Percentiles rank a stretch among this genome's conserved stretches.
Conservation (phyloP, 2,329 filamentous ascomycete species). For the Zarea fungicola region DNA sequence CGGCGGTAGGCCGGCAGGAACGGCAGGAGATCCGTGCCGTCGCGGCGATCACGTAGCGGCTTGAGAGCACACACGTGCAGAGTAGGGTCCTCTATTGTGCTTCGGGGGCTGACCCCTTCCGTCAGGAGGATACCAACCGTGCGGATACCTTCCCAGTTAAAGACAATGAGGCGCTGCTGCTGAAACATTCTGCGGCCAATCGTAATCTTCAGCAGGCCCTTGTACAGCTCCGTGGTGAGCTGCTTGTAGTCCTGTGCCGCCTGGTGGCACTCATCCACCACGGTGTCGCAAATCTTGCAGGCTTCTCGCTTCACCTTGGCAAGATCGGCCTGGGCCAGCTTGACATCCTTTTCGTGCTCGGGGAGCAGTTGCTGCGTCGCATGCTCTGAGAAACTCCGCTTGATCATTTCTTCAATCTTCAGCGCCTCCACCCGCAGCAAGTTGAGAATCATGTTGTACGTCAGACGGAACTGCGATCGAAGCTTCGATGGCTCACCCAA, state of each 20-base stretch:
- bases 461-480: slow-evolving; percentile 90
- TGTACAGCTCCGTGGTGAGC: slow-evolving; percentile 75
- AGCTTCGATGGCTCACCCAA: slow-evolving; percentile 92
- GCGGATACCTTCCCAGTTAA: slow-evolving; percentile 76
- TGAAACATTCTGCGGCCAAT: slow-evolving; percentile 76
- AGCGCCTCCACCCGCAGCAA: slow-evolving; percentile 89
- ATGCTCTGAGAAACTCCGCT: slow-evolving; percentile 97
- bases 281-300: slow-evolving; percentile 74
- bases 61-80: slow-evolving; percentile 77
- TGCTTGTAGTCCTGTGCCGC: slow-evolving; percentile 74
- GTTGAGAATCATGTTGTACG: slow-evolving; percentile 99
- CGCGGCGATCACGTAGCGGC: slow-evolving; percentile 60
- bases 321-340: slow-evolving; percentile 84
- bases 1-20: slow-evolving; percentile 68
- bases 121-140: slow-evolving; percentile 75
- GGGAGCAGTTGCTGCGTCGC: slow-evolving; percentile 90
- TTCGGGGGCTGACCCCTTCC: slow-evolving; percentile 64
- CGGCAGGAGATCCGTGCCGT: slow-evolving; percentile 80
- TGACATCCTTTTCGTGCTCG: slow-evolving; percentile 92
- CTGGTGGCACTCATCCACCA: slow-evolving; percentile 75
- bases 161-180: slow-evolving; percentile 72
- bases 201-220: slow-evolving; percentile 70
- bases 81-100: slow-evolving; percentile 52
- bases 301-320: slow-evolving; percentile 83
- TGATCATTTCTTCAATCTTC: slow-evolving; percentile 99